These are phyloP conservation scores for Aspergillus brasiliensis DNA, from an alignment of 2,329 filamentous ascomycete genomes.

Conservation along the genomic window DNA sequence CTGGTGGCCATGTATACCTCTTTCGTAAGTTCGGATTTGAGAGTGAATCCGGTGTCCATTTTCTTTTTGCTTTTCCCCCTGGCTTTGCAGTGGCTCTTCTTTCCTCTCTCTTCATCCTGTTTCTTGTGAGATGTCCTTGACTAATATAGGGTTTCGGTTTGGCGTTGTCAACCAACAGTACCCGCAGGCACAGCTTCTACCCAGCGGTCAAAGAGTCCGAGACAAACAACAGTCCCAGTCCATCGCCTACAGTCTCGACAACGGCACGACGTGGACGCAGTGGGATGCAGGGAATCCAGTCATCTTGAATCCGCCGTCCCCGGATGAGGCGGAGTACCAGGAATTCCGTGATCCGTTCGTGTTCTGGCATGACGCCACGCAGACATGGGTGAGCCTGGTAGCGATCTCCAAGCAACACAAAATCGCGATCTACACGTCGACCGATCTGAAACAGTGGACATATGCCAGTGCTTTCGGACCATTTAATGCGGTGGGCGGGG, in stretches of 20 bases:
- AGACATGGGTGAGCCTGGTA: constrained; percentile 26
- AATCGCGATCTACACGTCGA: constrained; percentile 27
- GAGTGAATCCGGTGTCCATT: too few relatives aligned
- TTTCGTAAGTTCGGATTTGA: constrained; percentile 25
- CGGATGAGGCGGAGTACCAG: constrained; percentile 44
- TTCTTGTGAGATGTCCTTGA: too few relatives aligned
- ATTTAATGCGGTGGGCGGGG: constrained; percentile 27
- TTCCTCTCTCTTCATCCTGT: neutral
- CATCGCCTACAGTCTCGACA: constrained; percentile 14
- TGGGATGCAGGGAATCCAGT: constrained; percentile 62
- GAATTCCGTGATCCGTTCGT: constrained; percentile 66
- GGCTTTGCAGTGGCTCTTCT: neutral
- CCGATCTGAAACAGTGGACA: constrained; percentile 31
- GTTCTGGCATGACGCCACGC: constrained; percentile 27
- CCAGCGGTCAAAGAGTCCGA: constrained; percentile 25
- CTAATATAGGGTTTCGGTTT: too few relatives aligned
- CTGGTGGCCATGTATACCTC: constrained; percentile 64
- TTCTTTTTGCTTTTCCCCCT: neutral
- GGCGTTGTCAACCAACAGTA: constrained; percentile 17
- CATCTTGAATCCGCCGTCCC: constrained; percentile 51
- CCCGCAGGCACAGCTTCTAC: constrained; percentile 19
- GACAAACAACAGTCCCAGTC: constrained; percentile 15
- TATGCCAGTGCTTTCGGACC: constrained; percentile 28
- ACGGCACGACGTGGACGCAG: constrained; percentile 25
- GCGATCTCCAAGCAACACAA: constrained; percentile 23